Percentiles rank a stretch among this genome's conserved stretches.
phyloP scores from a whole-genome alignment of 208 protist species.

The Tritrichomonas foetus region DNA sequence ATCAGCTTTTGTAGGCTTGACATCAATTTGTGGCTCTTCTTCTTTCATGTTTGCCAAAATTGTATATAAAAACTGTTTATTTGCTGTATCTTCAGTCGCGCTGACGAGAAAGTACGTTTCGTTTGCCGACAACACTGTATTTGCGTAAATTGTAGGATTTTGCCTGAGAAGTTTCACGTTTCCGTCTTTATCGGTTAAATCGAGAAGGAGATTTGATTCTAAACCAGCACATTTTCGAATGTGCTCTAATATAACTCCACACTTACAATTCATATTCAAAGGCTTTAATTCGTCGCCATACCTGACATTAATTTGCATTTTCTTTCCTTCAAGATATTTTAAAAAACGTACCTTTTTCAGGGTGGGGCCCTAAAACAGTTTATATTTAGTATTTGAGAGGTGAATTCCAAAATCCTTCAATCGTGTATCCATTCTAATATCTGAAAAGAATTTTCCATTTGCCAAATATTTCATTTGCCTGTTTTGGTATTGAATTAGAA shows the following conservation, averaged over 20 bases:
- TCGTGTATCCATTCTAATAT: too few relatives aligned
- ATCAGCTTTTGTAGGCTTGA: conserved; percentile 8
- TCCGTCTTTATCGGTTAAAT: conserved; percentile 40
- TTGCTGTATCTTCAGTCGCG: not conserved
- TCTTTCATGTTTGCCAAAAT: not conserved
- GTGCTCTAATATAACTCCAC: conserved; percentile 1
- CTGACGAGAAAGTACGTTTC: conserved; percentile 24
- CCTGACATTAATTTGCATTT: conserved; percentile 2
- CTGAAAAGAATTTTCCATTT: too few relatives aligned
- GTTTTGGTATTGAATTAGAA: too few relatives aligned
- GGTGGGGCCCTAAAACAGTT: too few relatives aligned
- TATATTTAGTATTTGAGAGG: too few relatives aligned
- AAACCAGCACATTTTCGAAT: not conserved
- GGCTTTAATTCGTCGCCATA: not conserved
- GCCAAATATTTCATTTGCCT: too few relatives aligned
- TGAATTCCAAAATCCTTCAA: too few relatives aligned
- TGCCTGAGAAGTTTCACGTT: not conserved
- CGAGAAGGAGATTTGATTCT: not conserved
- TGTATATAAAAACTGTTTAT: conserved; percentile 34
- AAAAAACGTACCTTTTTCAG: too few relatives aligned
- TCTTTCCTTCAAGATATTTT: too few relatives aligned
- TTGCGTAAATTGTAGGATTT: conserved; percentile 20
- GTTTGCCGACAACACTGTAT: not conserved
- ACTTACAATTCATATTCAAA: conserved; percentile 20
- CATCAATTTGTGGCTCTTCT: not conserved